Evolutionary conservation across 192 early-diverging fungal genomes (phyloP).

Genomic region (Geranomyces michiganensis): DNA sequence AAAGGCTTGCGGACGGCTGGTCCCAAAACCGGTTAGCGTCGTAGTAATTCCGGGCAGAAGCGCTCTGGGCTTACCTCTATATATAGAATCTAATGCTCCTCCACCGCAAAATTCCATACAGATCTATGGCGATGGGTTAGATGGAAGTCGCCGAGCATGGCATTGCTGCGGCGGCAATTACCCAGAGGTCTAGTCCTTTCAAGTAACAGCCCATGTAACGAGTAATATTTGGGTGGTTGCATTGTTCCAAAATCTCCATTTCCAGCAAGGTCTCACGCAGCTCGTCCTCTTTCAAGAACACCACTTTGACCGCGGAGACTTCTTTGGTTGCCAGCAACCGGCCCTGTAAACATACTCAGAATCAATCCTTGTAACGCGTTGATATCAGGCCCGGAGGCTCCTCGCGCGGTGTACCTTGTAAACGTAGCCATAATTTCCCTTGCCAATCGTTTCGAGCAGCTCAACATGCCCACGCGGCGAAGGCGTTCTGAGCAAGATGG

Average conservation of each 20-base stretch:
- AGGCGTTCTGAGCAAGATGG: constrained; percentile 58
- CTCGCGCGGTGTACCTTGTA: constrained; percentile 49
- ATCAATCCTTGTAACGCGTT: background rate
- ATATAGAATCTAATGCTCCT: constrained; percentile 63
- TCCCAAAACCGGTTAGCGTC: background rate
- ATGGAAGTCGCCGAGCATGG: too few relatives aligned
- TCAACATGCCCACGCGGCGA: constrained; percentile 64
- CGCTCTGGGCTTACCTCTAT: constrained; percentile 46
- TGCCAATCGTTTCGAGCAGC: constrained; percentile 67
- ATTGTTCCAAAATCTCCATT: constrained; percentile 66
- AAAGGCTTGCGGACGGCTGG: constrained; percentile 48
- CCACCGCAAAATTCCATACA: constrained; percentile 69
- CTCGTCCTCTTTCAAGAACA: constrained; percentile 68
- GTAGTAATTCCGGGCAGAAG: background rate
- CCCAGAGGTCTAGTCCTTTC: constrained; percentile 68
- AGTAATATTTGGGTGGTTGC: constrained; percentile 61
- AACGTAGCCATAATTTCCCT: constrained; percentile 72
- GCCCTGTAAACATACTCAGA: constrained; percentile 40
- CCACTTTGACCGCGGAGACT: constrained; percentile 64
- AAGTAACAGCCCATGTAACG: constrained; percentile 62
- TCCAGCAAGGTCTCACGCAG: constrained; percentile 68
- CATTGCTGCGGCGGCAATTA: constrained; percentile 16
- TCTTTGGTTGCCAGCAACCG: constrained; percentile 53
- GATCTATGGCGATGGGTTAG: constrained; percentile 40
- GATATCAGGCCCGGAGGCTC: too few relatives aligned